Evolutionary conservation across 2,329 filamentous ascomycete species (phyloP).

Genomic region (Chrysoporthe puriensis): DNA sequence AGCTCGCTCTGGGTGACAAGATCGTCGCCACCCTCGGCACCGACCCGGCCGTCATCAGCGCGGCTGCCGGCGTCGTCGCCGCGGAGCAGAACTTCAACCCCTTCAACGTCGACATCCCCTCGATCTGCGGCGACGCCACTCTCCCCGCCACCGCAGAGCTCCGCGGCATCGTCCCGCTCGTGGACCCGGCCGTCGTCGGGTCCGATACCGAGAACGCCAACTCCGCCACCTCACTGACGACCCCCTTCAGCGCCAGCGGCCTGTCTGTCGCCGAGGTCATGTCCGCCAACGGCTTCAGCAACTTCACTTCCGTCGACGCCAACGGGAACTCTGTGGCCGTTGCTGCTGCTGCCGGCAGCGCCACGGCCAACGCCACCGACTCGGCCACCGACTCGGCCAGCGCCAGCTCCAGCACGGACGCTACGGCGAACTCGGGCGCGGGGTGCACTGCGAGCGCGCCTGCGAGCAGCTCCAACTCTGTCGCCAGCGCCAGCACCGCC

Average conservation of each 20-base stretch:
- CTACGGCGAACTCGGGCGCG: neutral
- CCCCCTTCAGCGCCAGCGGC: constrained; percentile 59
- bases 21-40: constrained; percentile 65
- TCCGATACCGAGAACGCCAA: constrained; percentile 60
- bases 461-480: neutral
- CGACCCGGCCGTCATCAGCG: constrained; percentile 60
- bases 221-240: constrained; percentile 52
- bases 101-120: constrained; percentile 58
- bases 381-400: constrained; percentile 25
- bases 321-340: constrained; percentile 34
- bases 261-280: constrained; percentile 66
- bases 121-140: constrained; percentile 62
- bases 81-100: constrained; percentile 75
- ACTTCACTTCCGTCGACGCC: constrained; percentile 51
- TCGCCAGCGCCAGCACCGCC: neutral
- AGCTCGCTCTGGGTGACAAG: constrained; percentile 66
- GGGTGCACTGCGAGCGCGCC: neutral
- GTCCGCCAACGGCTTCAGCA: constrained; percentile 61
- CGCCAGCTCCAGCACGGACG: neutral
- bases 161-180: constrained; percentile 64
- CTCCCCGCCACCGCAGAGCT: constrained; percentile 63
- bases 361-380: constrained; percentile 23
- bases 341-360: constrained; percentile 25
- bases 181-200: constrained; percentile 63
- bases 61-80: constrained; percentile 66